These are phyloP conservation scores for Lasiosphaeris hirsuta DNA, from an alignment of 495 filamentous ascomycete genomes.

Conservation along the genomic window DNA sequence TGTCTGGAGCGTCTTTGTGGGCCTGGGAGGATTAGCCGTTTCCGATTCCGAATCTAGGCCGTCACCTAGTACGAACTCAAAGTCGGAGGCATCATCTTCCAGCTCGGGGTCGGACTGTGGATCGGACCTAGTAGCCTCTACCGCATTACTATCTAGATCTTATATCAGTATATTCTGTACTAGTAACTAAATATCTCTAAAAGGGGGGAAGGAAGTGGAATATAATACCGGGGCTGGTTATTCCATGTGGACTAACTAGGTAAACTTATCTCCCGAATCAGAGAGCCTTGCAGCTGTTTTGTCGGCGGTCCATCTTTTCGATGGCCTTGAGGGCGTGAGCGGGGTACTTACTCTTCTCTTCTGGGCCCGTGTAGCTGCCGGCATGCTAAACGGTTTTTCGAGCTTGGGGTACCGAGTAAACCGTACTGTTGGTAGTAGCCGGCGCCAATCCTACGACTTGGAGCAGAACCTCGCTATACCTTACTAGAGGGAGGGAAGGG, in stretches of 20 bases:
- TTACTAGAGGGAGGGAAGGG: not conserved
- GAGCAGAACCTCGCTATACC: not conserved
- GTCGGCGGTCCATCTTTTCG: constrained; percentile 1
- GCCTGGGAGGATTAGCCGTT: not conserved
- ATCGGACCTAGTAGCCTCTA: not conserved
- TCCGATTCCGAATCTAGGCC: not conserved
- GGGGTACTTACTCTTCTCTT: constrained; percentile 3
- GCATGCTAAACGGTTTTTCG: not conserved
- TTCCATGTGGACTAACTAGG: not conserved
- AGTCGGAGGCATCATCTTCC: not conserved
- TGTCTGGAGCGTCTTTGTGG: not conserved
- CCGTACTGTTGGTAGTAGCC: not conserved
- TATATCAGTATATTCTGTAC: constrained; percentile 1
- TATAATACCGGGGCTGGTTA: too few species aligned
- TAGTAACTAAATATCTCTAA: not conserved
- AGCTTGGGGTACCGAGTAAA: not conserved
- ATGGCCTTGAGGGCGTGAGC: not conserved
- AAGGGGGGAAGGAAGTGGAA: too few species aligned
- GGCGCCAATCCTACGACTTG: constrained; percentile 1
- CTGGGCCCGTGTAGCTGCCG: not conserved
- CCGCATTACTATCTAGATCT: not conserved
- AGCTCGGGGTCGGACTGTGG: constrained; percentile 1
- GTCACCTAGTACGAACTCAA: not conserved
- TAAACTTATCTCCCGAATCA: constrained; percentile 1
- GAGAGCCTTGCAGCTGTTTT: not conserved